These are phyloP conservation scores for Uromyces viciae-fabae DNA, from an alignment of 1,284 basidiomycete genomes.

Conservation along the genomic window DNA sequence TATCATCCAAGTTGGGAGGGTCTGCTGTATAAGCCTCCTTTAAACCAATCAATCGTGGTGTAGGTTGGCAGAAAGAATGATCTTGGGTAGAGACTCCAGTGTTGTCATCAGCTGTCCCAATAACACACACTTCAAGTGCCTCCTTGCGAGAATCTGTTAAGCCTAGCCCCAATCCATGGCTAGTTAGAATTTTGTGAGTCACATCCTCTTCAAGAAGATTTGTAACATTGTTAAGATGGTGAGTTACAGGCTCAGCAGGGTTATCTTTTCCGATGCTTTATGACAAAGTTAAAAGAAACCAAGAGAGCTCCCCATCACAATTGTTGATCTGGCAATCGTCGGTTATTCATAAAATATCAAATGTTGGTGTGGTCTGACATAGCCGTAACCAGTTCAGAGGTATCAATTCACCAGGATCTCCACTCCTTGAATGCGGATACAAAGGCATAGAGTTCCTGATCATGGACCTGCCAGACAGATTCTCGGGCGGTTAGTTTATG, in stretches of 20 bases:
- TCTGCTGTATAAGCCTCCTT: background rate
- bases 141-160: too few species aligned
- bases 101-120: too few species aligned
- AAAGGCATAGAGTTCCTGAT: slow-evolving; percentile 18
- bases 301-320: too few species aligned
- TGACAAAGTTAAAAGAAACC: too few species aligned
- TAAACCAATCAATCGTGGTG: background rate
- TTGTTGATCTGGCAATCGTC: background rate
- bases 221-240: too few species aligned
- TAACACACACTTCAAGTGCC: too few species aligned
- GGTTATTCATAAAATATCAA: background rate
- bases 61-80: background rate
- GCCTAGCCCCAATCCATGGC: too few species aligned
- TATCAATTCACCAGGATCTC: slow-evolving; percentile 8
- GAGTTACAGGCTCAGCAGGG: too few species aligned
- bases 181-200: too few species aligned
- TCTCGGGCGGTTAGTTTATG: background rate
- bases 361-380: slow-evolving; percentile 18
- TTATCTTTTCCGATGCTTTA: too few species aligned
- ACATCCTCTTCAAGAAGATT: too few species aligned
- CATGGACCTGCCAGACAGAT: background rate
- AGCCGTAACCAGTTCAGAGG: background rate
- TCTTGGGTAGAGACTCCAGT: too few species aligned
- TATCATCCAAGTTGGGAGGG: background rate
- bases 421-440: slow-evolving; percentile 13